Conservation (phyloP, 257 asterid species). For the Nemophila menziesii region DNA sequence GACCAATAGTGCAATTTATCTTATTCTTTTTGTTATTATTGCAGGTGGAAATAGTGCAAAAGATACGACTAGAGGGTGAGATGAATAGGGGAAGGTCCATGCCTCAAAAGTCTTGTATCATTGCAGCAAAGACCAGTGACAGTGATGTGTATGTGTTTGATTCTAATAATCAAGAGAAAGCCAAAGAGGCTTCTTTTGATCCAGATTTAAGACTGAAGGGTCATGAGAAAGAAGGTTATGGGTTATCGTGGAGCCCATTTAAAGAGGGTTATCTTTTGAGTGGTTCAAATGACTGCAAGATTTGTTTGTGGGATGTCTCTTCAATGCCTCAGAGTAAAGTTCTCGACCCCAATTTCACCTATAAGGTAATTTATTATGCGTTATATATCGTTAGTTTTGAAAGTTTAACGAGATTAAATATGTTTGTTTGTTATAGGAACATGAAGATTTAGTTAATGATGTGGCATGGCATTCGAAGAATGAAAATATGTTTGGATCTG, state of each 20-base stretch:
- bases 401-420: not conserved
- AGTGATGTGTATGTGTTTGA: constrained; percentile 72
- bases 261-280: constrained; percentile 76
- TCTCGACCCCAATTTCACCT: constrained; percentile 47
- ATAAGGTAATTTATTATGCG: constrained; percentile 34
- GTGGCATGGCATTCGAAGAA: constrained; percentile 84
- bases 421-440: constrained; percentile 41
- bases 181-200: constrained; percentile 29
- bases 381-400: constrained; percentile 3
- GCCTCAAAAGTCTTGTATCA: constrained; percentile 53
- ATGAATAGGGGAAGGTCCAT: constrained; percentile 83
- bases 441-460: constrained; percentile 68
- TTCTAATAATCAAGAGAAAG: constrained; percentile 28
- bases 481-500: constrained; percentile 78
- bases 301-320: constrained; percentile 85
- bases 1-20: no score
- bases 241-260: constrained; percentile 81
- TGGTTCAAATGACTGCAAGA: constrained; percentile 75
- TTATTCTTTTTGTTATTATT: not conserved
- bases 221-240: constrained; percentile 89
- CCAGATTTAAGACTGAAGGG: constrained; percentile 82
- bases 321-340: constrained; percentile 48
- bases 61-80: constrained; percentile 81
- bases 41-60: constrained; percentile 74
- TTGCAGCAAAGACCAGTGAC: constrained; percentile 79